These are phyloP conservation scores for Auriscalpium microsporum DNA, from an alignment of 768 basidiomycete genomes.

Conservation along the genomic window DNA sequence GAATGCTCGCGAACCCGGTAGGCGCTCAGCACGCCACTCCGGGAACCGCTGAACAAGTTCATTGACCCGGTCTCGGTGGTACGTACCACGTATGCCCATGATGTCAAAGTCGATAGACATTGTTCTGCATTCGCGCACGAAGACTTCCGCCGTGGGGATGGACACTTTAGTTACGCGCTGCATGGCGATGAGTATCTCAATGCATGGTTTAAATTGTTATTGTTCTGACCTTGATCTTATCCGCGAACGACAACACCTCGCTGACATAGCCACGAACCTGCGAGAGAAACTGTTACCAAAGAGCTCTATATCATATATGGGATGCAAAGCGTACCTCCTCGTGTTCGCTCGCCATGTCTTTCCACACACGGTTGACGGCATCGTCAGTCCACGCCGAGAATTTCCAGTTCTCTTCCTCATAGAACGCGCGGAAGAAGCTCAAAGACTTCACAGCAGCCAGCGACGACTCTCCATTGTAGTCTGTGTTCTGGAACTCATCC, in stretches of 20 bases:
- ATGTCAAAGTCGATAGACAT: slow-evolving; percentile 55
- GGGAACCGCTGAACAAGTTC: slow-evolving; percentile 58
- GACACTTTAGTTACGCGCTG: slow-evolving; percentile 60
- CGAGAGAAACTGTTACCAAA: neutral
- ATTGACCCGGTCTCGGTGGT: slow-evolving; percentile 49
- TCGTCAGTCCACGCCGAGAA: slow-evolving; percentile 73
- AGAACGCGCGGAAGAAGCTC: slow-evolving; percentile 60
- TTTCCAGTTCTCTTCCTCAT: slow-evolving; percentile 71
- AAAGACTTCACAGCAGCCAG: slow-evolving; percentile 71
- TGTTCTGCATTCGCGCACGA: slow-evolving; percentile 60
- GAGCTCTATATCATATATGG: slow-evolving; percentile 1
- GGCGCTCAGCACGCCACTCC: slow-evolving; percentile 59
- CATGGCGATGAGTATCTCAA: slow-evolving; percentile 2
- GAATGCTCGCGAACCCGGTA: slow-evolving; percentile 70
- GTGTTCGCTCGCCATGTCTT: slow-evolving; percentile 65
- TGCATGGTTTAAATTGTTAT: neutral
- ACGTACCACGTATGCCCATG: slow-evolving; percentile 62
- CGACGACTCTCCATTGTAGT: slow-evolving; percentile 76
- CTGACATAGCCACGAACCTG: slow-evolving; percentile 72
- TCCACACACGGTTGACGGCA: slow-evolving; percentile 60
- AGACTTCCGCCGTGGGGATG: slow-evolving; percentile 51
- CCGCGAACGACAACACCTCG: slow-evolving; percentile 62
- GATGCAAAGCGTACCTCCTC: slow-evolving; percentile 48
- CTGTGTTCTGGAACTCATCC: slow-evolving; percentile 51
- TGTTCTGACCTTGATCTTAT: slow-evolving; percentile 53